Evolutionary conservation across 805 yeast genomes (phyloP), one percentile per base, ranked within the genome.

Genomic region (Nakazawaea populi): DNA sequence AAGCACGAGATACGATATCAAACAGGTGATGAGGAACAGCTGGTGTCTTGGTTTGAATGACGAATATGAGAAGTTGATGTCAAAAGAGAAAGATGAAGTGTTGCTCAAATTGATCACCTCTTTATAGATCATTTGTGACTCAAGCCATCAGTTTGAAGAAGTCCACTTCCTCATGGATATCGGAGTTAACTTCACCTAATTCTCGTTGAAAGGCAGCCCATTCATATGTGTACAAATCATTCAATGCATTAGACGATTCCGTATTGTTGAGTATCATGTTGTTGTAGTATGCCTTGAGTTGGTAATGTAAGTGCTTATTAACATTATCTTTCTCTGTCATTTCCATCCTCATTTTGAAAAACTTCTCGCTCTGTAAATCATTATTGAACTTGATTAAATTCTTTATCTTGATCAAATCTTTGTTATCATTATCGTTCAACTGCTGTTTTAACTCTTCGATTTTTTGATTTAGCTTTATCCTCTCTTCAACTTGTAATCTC

Each of bases 41-140:
- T 69, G 73, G 73, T 52, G 66, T 54, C 57, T 66, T n/a, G 52
- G 55, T 9, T 41, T 49, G 5, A 45, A 34, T 42, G 47, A 48
- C n/a, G 47, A 48, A n/a, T 63, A 64, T 46, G 57, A 58, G 1
- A 58, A 39, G 47, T 64, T 29, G 29, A 51, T 34, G 49, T 49
- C 35, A 59, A 60, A 32, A 55, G 56, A 24, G 36, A 53, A 35
- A 40, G 60, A 65, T 43, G 68, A 65, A 14, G 65, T 60, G 35
- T 49, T 64, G 10, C 36, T 62, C 28, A 58, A 55, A 37, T 38
- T 62, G 43, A 18, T 56, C 2, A 55, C 48, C 12, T 27, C 41
- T 31, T 14, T 48, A 42, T 34, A 27, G 27, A n/a, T 29, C 14
- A 6, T 11, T 10, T 28, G 28, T n/a, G 18, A 8, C 35, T 38